Evolutionary conservation across 306 rosid genomes (phyloP), one percentile per base, ranked within the genome.

Genomic region (Prunus salicina): DNA sequence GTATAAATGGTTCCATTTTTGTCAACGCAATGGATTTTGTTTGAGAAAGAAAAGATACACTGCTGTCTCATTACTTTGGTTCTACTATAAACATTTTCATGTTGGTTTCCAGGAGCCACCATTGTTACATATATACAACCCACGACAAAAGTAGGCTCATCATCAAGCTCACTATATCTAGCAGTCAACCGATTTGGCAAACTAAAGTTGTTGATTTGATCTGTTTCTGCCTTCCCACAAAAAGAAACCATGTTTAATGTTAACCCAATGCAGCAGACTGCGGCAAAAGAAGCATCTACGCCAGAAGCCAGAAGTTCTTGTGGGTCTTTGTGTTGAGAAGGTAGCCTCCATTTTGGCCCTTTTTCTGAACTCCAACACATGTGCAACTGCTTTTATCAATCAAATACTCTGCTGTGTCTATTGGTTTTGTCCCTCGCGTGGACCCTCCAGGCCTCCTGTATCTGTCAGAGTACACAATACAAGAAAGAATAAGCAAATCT

Each of bases 231-330:
- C n/a, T 49, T 62, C 56, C 49, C 28, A 64, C 57, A 12, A 30
- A 56, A 46, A 24, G 43, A 38, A 32, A 6, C 6, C 43, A 4
- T 73, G 53, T 24, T 58, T 5, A 62, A 22, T 30, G 47, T 41
- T 24, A 78, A 65, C 49, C 6, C 2, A 30, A 49, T 41, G 46
- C 58, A 56, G 55, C 32, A 56, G 32, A 57, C 30, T 34, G 67
- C 30, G 6, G 57, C 69, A 8, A 45, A 16, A 64, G 22, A 22
- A 38, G 12, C 25, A 28, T 45, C 60, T 69, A 8, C 24, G 98
- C 98, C 69, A 93, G 78, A 69, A 93, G 96, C 98, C 98, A 93
- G 91, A 93, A 93, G 76, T 93, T 93, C 67, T 79, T 89, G 30
- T 88, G 95, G 24, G 96, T 91, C 87, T 88, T 93, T 19, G 96